A percentile compares a stretch with the other conserved stretches of the same genome.
phyloP scores from a whole-genome alignment of 768 basidiomycete genomes.

The Tricholoma hemisulphureum region DNA sequence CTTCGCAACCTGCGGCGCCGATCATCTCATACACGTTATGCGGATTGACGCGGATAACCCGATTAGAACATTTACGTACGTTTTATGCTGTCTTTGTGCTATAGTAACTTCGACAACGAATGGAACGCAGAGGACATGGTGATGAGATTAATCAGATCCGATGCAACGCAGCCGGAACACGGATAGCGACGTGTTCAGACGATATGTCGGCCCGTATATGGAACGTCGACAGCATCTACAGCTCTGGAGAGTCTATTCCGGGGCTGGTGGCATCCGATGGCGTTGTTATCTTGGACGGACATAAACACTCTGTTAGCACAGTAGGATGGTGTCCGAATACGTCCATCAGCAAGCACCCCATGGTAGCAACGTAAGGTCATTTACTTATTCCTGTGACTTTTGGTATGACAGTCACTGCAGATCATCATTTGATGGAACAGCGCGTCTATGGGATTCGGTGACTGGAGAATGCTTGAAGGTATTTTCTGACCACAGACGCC shows the following conservation, averaged over 20 bases:
- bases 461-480: slow-evolving; percentile 73
- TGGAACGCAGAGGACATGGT: slow-evolving; percentile 56
- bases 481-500: slow-evolving; percentile 68
- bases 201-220: slow-evolving; percentile 78
- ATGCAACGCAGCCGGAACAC: slow-evolving; percentile 61
- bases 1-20: slow-evolving; percentile 75
- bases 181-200: slow-evolving; percentile 79
- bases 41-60: slow-evolving; percentile 52
- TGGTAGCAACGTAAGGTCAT: slow-evolving; percentile 66
- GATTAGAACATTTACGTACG: slow-evolving; percentile 62
- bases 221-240: slow-evolving; percentile 52
- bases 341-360: slow-evolving; percentile 49
- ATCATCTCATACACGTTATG: slow-evolving; percentile 61
- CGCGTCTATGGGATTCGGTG: slow-evolving; percentile 79
- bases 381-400: not conserved
- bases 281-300: slow-evolving; percentile 55
- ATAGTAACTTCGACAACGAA: slow-evolving; percentile 7
- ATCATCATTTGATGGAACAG: slow-evolving; percentile 77
- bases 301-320: slow-evolving; percentile 61
- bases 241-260: slow-evolving; percentile 39
- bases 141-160: slow-evolving; percentile 80
- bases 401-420: slow-evolving; percentile 34
- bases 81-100: slow-evolving; percentile 10
- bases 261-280: slow-evolving; percentile 38
- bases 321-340: slow-evolving; percentile 67